Base-by-base conservation (phyloP, 2,329 filamentous ascomycete species). In the Pseudocercospora musae region DNA sequence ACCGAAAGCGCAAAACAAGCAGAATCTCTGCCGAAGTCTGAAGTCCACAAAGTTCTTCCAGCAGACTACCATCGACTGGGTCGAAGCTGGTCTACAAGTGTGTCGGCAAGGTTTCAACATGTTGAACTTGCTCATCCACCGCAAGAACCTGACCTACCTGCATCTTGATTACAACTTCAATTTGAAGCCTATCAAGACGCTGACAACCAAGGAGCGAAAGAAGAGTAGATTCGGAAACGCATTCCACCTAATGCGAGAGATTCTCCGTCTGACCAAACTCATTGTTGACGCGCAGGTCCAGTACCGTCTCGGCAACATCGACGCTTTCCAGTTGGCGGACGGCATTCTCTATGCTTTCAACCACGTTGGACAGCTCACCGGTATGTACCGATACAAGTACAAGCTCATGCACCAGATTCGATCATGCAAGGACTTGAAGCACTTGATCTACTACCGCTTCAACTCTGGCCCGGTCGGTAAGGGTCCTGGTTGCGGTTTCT, bases 351-450 rank as follows among this genome's bases (percentile, higher is more conserved):
- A 99, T 71, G 96, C 95, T 18, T 99, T 99, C 81, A 99, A 99
- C 79, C 95, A 99, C 71, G 95, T 99, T 61, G 95, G 95, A 65
- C 96, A 99, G 78, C 82, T 99, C 65, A 99, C 95, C 15, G 95
- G 95, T 75, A 99, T 99, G 95, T 99, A 99, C 79, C 90, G 95
- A 64, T 99, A 99, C 85, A 99, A 99, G 83, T 99, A 99, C 82
- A 99, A 99, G 83, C 84, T 99, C 60, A 99, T 99, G 95, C 95
- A 99, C 76, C 95, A 99, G 78, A 99, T 99, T 71, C 91, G 95
- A 71, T 96, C 95, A 0, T 99, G 95, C 83, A 99, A 99, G 79
- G 95, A 99, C 79, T 78, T 99, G 74, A 99, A 99, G 85, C 95
- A 99, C 85, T 81, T 99, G 65, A 98, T 99, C 69, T 99, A 99